phyloP scores from a whole-genome alignment of 257 asterid species.

The Hygrophila difformis region DNA sequence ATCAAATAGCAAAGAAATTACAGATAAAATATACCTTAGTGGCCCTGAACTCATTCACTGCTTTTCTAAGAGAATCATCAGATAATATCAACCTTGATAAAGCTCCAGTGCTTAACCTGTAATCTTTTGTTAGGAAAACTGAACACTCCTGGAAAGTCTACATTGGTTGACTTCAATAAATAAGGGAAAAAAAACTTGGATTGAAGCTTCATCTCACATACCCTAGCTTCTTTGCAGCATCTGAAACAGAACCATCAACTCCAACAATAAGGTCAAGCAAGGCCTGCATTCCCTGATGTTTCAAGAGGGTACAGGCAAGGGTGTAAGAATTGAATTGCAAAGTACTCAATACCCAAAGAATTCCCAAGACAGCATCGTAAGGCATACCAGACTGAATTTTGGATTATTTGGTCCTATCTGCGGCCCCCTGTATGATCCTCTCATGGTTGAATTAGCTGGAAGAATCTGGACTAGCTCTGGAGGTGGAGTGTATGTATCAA shows the following conservation, averaged over 20 bases:
- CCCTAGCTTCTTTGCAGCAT: conserved; percentile 87
- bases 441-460: conserved; percentile 63
- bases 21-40: conserved; percentile 45
- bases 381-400: conserved; percentile 61
- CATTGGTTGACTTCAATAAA: conserved; percentile 5
- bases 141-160: conserved; percentile 5
- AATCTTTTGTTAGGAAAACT: conserved; percentile 11
- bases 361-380: conserved; percentile 14
- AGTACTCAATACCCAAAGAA: conserved; percentile 1
- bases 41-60: conserved; percentile 71
- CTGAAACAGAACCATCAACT: conserved; percentile 76
- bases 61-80: conserved; percentile 79
- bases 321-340: conserved; percentile 7
- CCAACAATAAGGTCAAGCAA: conserved; percentile 79
- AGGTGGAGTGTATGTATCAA: conserved; percentile 76
- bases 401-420: conserved; percentile 94
- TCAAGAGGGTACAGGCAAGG: neutral
- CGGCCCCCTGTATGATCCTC: conserved; percentile 55
- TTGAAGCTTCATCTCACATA: conserved; percentile 19
- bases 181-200: neutral
- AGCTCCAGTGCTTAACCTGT: conserved; percentile 92
- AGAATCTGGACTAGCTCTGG: conserved; percentile 84
- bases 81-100: conserved; percentile 81
- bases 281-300: conserved; percentile 89
- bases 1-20: neutral